Evolutionary conservation across 2,329 filamentous ascomycete genomes (phyloP).

Genomic region (Verticillium albo-atrum): DNA sequence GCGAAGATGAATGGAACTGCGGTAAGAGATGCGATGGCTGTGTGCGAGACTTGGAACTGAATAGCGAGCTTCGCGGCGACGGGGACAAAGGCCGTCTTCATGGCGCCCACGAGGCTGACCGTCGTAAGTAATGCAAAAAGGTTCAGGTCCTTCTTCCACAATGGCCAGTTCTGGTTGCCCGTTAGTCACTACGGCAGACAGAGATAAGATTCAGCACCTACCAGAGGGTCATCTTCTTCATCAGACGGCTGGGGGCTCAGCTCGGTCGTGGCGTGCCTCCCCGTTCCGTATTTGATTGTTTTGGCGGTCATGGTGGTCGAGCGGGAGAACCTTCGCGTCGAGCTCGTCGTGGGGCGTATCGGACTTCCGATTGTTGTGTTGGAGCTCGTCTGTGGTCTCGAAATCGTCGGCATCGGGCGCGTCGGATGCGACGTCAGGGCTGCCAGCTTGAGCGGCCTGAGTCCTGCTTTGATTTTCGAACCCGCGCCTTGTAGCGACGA

Average conservation of each 20-base stretch:
- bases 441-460: neutral
- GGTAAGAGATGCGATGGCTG: slow-evolving; percentile 43
- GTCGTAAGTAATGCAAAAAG: slow-evolving; percentile 41
- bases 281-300: slow-evolving; percentile 42
- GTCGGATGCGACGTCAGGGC: neutral
- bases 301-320: slow-evolving; percentile 23
- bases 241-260: slow-evolving; percentile 52
- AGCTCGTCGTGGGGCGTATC: slow-evolving; percentile 22
- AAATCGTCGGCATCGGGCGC: neutral
- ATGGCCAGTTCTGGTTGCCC: slow-evolving; percentile 46
- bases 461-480: neutral
- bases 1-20: slow-evolving; percentile 49
- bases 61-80: slow-evolving; percentile 40
- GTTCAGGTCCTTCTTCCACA: slow-evolving; percentile 49
- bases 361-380: neutral
- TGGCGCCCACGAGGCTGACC: slow-evolving; percentile 40
- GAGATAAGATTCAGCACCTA: slow-evolving; percentile 21
- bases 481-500: neutral
- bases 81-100: slow-evolving; percentile 50
- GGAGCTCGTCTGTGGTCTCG: neutral
- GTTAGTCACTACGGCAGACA: neutral
- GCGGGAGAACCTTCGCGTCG: slow-evolving; percentile 30
- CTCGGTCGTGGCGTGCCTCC: slow-evolving; percentile 37
- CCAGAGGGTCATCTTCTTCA: slow-evolving; percentile 48
- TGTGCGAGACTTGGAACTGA: slow-evolving; percentile 40